Percentiles rank a stretch among this genome's conserved stretches.
Conservation (phyloP, 208 protist genomes). For the Crithidia fasciculata region DNA sequence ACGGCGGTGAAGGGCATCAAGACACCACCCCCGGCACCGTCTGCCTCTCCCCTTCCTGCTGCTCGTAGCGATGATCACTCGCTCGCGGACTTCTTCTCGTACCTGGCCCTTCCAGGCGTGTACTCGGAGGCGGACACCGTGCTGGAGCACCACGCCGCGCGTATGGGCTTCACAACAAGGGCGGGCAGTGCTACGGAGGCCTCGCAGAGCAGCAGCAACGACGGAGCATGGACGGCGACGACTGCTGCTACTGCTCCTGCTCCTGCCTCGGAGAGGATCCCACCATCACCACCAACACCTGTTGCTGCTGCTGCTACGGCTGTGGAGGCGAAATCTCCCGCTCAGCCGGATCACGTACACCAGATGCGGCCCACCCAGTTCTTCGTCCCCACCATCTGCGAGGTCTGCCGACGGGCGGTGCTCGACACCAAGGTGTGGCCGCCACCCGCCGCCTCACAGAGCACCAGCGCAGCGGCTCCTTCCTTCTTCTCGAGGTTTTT, state of each 20-base stretch:
- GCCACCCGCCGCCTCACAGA: slow-evolving; percentile 1
- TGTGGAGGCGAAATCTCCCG: not conserved
- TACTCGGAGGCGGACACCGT: slow-evolving; percentile 18
- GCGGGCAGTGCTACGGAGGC: not conserved
- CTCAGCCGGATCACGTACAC: slow-evolving; percentile 16
- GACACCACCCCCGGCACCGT: no score
- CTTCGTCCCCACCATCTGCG: slow-evolving; percentile 22
- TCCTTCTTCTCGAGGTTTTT: slow-evolving; percentile 15
- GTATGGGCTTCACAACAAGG: not conserved
- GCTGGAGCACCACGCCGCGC: slow-evolving; percentile 10
- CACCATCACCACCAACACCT: not conserved
- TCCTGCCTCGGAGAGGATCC: no score
- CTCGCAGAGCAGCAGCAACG: not conserved
- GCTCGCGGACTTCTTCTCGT: slow-evolving; percentile 12
- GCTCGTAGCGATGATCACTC: not conserved
- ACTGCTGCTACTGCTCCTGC: no score
- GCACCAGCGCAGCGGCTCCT: not conserved
- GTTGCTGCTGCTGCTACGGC: not conserved
- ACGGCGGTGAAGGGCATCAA: no score
- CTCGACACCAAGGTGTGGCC: slow-evolving; percentile 18
- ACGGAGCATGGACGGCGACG: not conserved
- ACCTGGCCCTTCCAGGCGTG: slow-evolving; percentile 9
- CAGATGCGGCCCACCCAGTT: slow-evolving; percentile 28
- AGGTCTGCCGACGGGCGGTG: slow-evolving; percentile 15
- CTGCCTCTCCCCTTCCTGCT: not conserved